phyloP scores from a whole-genome alignment of 1,284 basidiomycete species.

The Mycena citricolor region DNA sequence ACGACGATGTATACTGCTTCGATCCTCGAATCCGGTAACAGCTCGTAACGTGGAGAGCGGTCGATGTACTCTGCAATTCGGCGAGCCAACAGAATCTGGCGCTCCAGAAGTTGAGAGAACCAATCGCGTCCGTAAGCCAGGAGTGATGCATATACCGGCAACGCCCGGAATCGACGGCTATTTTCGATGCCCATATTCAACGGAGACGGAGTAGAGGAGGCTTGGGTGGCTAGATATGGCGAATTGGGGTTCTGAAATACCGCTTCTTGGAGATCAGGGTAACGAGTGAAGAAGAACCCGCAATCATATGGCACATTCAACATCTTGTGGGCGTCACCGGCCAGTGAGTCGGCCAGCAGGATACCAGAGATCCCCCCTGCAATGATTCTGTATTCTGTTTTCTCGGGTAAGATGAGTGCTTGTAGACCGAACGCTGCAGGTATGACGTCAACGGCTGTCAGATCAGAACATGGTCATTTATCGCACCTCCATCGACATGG shows the following conservation, averaged over 20 bases:
- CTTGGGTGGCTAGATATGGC: neutral
- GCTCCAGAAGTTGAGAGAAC: conserved; percentile 13
- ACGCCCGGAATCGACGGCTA: conserved; percentile 19
- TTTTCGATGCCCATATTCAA: conserved; percentile 22
- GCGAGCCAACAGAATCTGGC: conserved; percentile 18
- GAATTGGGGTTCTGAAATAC: conserved; percentile 17
- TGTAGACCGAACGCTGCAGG: conserved; percentile 20
- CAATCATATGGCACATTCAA: conserved; percentile 9
- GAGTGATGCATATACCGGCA: conserved; percentile 19
- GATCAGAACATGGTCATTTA: neutral
- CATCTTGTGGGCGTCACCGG: conserved; percentile 4
- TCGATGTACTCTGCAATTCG: conserved; percentile 12
- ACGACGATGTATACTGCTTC: conserved; percentile 15
- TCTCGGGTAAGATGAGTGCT: conserved; percentile 7
- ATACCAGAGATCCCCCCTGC: neutral
- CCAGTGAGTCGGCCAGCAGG: conserved; percentile 7
- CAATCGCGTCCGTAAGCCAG: conserved; percentile 18
- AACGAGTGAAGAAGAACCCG: conserved; percentile 12
- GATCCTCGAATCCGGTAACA: conserved; percentile 12
- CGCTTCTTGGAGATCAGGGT: neutral
- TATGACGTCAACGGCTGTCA: neutral
- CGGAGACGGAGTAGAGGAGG: conserved; percentile 15
- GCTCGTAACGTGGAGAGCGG: conserved; percentile 11
- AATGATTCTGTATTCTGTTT: neutral
- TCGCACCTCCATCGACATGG: conserved; percentile 20